Evolutionary conservation across 805 yeast genomes (phyloP), one percentile per base, ranked within the genome.

Genomic region (Hanseniaspora lindneri): DNA sequence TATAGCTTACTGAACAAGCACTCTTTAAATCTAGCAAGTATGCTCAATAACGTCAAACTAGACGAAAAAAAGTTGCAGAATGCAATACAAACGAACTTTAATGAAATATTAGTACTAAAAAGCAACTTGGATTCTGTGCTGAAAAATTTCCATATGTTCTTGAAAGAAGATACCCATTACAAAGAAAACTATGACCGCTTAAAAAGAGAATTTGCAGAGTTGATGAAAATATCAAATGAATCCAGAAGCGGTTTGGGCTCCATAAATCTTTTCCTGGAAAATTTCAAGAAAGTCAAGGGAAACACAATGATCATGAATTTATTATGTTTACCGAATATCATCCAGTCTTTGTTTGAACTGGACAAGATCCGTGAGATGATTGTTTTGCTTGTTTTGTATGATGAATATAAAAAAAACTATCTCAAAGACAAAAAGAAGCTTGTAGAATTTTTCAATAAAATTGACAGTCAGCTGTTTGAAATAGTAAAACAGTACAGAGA

Each of bases 81-180:
- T 14, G 17, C n/a, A n/a, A 37, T 36, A 4, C 32, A 44, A 11
- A 20, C 33, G 4, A 44, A 44, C 29, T 36, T 44, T 27, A 44
- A 44, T 44, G 36, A 44, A 21, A 36, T 44, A 10, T 28, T 44
- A 21, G 23, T 37, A 2, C 29, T 44, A n/a, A 44, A 44, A 23
- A 44, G 37, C 4, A 44, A 44, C 17, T 28, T 44, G 14, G 40
- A 44, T 13, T 44, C 49, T 9, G 30, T 44, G 19, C 20, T 44
- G 2, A 36, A 44, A 24, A 29, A 39, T 24, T 44, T 20, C 21
- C 17, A 36, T 10, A 4, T 21, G 13, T 9, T 44, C 30, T 23
- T 44, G 6, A 29, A 30, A 21, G 37, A 28, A 23, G 49, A 44
- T 13, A 20, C 41, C 4, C 8, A 24, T 13, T 37, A 24, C n/a